Base-by-base conservation (phyloP, 2,329 filamentous ascomycete genomes). In the Pestalotiopsis sp. region DNA sequence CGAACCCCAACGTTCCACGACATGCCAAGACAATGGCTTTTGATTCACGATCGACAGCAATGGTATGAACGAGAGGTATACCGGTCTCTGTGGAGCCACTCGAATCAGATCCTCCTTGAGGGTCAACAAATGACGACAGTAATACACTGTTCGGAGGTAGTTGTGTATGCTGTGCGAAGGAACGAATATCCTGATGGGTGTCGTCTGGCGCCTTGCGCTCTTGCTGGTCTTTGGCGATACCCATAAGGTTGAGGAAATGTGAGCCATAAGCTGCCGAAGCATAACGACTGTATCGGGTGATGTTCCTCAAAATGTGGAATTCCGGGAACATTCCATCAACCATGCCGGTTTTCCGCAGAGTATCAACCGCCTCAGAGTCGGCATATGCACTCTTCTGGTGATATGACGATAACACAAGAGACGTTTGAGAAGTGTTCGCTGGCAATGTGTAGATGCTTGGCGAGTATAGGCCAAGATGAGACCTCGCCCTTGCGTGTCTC, bases 11-110 rank as follows among this genome's bases (percentile, higher is more conserved):
- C 0, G 91, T 93, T 1, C 91, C 91, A 49, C 91, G 87, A 65
- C 92, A 91, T 1, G 91, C 90, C n/a, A 93, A 81, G 0, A 93
- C 91, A 0, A 93, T 89, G 0, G 91, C 91, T 73, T 90, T 91
- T 1, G 91, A 91, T 65, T 91, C 89, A 74, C 92, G 90, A 72
- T 93, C 91, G 0, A 93, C 81, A 1, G 90, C 90, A 45, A 93
- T 87, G 73, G 92, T 93, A 77, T 93, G 91, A 2, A 93, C 91
- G 20, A 93, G 83, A 1, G 91, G 91, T 68, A 92, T 86, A 0
- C 90, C 90, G 0, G 88, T 90, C 45, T 88, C 87, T 1, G 88
- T 91, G 25, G 89, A 85, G 1, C 91, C 91, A 3, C 86, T 86
- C 0, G 88, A 85, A 73, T 92, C 90, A 2, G 89, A 87, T 3